Base-by-base conservation (phyloP, 2,329 filamentous ascomycete genomes). In the Furcasterigmium sp. region DNA sequence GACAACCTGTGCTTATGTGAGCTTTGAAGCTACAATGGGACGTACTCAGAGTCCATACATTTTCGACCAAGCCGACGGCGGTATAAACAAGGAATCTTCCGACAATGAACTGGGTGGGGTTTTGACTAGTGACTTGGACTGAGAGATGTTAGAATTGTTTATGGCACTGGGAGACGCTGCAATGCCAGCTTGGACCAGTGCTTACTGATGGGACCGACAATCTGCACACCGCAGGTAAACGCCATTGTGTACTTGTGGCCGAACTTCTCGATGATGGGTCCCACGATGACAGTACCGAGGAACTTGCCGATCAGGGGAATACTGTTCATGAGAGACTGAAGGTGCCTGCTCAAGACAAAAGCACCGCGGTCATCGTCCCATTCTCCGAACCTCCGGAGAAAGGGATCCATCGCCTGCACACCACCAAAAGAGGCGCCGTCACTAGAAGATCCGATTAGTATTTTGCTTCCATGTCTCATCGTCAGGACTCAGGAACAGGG, bases 381-480 rank as follows among this genome's bases (percentile, higher is more conserved):
- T 9, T 23, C 13, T 7, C 49, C 49, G 25, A 51, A 51, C 23
- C 37, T 42, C 6, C 34, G 21, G 15, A 47, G 26, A 29, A 51
- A 51, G 21, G 49, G 49, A n/a, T 30, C 34, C 20, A 51, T 42
- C 30, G 49, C 47, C 32, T 51, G 49, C 13, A 51, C 49, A 37
- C 49, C 47, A 23, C 44, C 49, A 36, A 51, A 51, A 8, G 49
- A 51, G 4, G 49, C 49, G 4, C 47, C 47, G 32, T 51, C 49
- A 37, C 23, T 26, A n/a, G n/a, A n/a, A n/a, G n/a, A n/a, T n/a
- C n/a, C n/a, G n/a, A n/a, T n/a, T n/a, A n/a, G n/a, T n/a, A n/a
- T n/a, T n/a, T n/a, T n/a, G n/a, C n/a, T n/a, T n/a, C n/a, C n/a
- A n/a, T n/a, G n/a, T n/a, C n/a, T n/a, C n/a, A n/a, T n/a, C n/a